phyloP scores from a whole-genome alignment of 139 green algal species.

The Desmodesmus armatus region DNA sequence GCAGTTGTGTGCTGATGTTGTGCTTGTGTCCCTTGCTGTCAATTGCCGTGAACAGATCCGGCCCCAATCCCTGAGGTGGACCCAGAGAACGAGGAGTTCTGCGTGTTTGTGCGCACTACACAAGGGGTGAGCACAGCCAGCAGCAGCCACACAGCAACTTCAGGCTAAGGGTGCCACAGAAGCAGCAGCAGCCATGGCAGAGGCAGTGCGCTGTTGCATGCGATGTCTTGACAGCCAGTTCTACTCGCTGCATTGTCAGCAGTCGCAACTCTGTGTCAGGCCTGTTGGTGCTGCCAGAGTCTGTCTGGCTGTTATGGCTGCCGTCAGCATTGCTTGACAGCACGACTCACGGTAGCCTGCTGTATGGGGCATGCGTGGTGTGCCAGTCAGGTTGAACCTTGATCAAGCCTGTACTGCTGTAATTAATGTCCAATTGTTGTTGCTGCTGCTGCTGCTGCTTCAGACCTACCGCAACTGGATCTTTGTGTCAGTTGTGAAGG shows the following conservation, averaged over 20 bases:
- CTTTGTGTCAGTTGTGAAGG: slow-evolving; percentile 77
- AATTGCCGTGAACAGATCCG: slow-evolving; percentile 32
- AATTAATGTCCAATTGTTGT: too few relatives aligned
- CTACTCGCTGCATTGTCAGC: not conserved
- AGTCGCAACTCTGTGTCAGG: too few relatives aligned
- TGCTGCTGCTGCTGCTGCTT: slow-evolving; percentile 5
- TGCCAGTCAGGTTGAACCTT: too few relatives aligned
- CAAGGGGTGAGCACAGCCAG: slow-evolving; percentile 18
- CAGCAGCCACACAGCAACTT: too few relatives aligned
- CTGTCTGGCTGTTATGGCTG: not conserved
- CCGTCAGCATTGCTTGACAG: too few relatives aligned
- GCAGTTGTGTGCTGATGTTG: not conserved
- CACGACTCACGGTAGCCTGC: too few relatives aligned
- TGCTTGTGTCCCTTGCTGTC: not conserved
- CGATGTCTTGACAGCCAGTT: not conserved
- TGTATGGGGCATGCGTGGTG: too few relatives aligned
- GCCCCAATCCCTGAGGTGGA: slow-evolving; percentile 75
- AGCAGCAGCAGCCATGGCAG: not conserved
- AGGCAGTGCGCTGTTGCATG: not conserved
- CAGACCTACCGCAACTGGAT: slow-evolving; percentile 63
- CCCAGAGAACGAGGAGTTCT: slow-evolving; percentile 84
- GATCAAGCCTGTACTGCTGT: too few relatives aligned
- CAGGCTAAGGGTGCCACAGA: too few relatives aligned
- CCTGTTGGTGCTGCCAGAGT: not conserved
- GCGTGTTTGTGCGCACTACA: slow-evolving; percentile 76